Evolutionary conservation across 176 grass and related monocot species (phyloP).

Genomic region (Puccinellia tenuiflora): DNA sequence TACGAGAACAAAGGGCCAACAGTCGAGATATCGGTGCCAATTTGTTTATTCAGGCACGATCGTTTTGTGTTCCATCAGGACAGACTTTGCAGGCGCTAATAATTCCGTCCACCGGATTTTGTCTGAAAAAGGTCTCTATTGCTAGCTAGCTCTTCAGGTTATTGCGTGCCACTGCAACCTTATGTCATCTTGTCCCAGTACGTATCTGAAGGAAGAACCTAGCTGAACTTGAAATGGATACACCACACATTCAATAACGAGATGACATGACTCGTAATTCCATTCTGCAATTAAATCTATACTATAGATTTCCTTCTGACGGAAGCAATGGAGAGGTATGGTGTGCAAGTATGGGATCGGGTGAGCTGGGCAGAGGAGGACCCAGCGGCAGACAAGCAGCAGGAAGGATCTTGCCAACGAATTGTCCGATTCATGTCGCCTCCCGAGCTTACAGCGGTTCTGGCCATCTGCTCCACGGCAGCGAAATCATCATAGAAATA

Average conservation of each 20-base stretch:
- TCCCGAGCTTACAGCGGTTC: constrained; percentile 16
- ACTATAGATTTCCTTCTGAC: background rate
- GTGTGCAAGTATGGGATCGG: background rate
- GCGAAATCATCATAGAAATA: background rate
- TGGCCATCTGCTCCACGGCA: constrained; percentile 9
- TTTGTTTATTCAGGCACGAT: constrained; percentile 28
- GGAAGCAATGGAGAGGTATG: background rate
- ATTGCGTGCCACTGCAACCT: constrained; percentile 3
- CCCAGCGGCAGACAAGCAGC: constrained; percentile 20
- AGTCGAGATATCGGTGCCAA: background rate
- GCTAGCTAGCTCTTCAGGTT: background rate
- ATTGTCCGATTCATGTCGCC: constrained; percentile 28
- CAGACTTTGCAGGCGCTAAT: constrained; percentile 7
- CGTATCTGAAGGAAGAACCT: background rate
- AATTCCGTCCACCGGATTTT: constrained; percentile 13
- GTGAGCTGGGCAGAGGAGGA: constrained; percentile 11
- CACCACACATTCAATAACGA: background rate
- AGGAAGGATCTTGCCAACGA: constrained; percentile 21
- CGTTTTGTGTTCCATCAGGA: background rate
- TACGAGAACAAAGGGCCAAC: constrained; percentile 4
- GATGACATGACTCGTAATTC: background rate
- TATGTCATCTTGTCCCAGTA: background rate
- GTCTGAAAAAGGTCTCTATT: background rate
- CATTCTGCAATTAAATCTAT: background rate
- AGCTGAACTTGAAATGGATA: background rate